Conservation (phyloP, 2,329 filamentous ascomycete genomes). For the Fusarium citri region DNA sequence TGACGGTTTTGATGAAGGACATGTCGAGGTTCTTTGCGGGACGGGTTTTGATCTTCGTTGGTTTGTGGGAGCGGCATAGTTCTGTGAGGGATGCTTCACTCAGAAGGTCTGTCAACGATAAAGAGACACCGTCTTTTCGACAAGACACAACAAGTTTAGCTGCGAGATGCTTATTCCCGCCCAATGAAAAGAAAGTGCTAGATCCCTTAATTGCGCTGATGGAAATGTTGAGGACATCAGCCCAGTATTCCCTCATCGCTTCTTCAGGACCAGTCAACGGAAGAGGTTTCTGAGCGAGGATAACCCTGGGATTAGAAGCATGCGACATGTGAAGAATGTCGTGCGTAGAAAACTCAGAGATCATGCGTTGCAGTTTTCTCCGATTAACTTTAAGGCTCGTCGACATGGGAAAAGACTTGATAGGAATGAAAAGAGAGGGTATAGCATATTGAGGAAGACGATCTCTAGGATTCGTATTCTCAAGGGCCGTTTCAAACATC, state of each 20-base stretch:
- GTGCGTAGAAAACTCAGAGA: constrained; percentile 55
- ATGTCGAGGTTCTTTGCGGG: constrained; percentile 42
- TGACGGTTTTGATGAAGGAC: constrained; percentile 54
- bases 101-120: constrained; percentile 59
- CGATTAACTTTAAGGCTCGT: constrained; percentile 64
- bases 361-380: constrained; percentile 59
- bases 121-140: constrained; percentile 55
- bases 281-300: constrained; percentile 55
- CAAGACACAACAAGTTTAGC: constrained; percentile 59
- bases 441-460: constrained; percentile 56
- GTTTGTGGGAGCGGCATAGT: constrained; percentile 52
- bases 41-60: neutral
- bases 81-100: constrained; percentile 57
- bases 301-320: constrained; percentile 51
- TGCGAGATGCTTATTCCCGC: constrained; percentile 60
- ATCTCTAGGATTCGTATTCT: constrained; percentile 41
- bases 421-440: constrained; percentile 62
- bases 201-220: constrained; percentile 55
- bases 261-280: constrained; percentile 62
- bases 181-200: constrained; percentile 60
- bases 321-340: constrained; percentile 58
- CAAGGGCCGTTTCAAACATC: constrained; percentile 57
- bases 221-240: constrained; percentile 55
- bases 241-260: constrained; percentile 62
- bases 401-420: constrained; percentile 61